Evolutionary conservation across 1,284 basidiomycete genomes (phyloP).

Genomic region (Apiotrichum gamsii): DNA sequence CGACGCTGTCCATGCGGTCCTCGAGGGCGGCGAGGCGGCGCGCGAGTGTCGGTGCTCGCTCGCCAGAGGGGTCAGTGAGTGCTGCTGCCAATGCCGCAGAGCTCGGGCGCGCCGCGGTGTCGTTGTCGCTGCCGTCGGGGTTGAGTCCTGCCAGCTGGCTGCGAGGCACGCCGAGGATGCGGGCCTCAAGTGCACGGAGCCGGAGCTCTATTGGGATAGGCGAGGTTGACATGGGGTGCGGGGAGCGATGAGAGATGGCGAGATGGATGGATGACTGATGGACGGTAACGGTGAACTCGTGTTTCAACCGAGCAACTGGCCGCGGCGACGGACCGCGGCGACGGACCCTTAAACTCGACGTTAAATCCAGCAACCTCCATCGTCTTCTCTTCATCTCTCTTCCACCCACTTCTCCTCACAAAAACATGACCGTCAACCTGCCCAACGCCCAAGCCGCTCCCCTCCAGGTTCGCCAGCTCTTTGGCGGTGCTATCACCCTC

Average conservation of each 20-base stretch:
- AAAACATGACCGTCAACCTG: not conserved
- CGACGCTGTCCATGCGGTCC: slow-evolving; percentile 19
- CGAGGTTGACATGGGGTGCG: not conserved
- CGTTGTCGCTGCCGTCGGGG: not conserved
- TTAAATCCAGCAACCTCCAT: too few relatives aligned
- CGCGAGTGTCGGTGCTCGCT: too few relatives aligned
- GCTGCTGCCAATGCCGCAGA: too few relatives aligned
- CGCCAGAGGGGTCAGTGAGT: not conserved
- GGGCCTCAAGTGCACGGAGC: slow-evolving; percentile 37
- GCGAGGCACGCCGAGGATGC: slow-evolving; percentile 24
- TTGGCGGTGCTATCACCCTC: slow-evolving; percentile 70
- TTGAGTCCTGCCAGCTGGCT: slow-evolving; percentile 2
- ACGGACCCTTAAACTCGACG: too few relatives aligned
- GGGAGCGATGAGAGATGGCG: not conserved
- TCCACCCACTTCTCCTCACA: not conserved
- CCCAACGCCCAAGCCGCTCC: slow-evolving; percentile 9
- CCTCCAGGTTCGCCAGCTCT: slow-evolving; percentile 35
- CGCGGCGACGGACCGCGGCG: too few relatives aligned
- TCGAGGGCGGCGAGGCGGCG: not conserved
- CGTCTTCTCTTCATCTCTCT: too few relatives aligned
- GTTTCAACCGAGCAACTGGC: too few relatives aligned
- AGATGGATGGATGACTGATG: not conserved
- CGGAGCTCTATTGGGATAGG: slow-evolving; percentile 33
- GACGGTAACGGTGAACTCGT: not conserved
- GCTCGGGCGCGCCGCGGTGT: not conserved